These are phyloP conservation scores for Fagus crenata DNA, from an alignment of 306 rosid genomes.

Conservation along the genomic window DNA sequence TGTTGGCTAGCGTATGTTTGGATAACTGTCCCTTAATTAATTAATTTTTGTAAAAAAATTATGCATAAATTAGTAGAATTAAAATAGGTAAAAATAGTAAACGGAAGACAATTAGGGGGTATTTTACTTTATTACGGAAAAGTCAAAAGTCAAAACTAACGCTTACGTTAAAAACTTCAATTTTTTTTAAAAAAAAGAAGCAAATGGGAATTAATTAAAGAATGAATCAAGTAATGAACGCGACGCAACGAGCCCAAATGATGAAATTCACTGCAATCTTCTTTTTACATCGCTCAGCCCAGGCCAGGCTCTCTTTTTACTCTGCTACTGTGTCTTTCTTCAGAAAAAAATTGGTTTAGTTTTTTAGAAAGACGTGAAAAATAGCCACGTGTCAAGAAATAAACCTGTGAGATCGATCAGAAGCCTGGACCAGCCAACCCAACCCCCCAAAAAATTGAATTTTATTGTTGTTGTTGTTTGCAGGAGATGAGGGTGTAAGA, in stretches of 20 bases:
- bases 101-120: too few species aligned
- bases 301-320: not conserved
- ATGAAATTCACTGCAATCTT: not conserved
- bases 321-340: too few species aligned
- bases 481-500: slow-evolving; percentile 28
- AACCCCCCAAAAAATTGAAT: too few species aligned
- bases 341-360: too few species aligned
- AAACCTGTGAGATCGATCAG: not conserved
- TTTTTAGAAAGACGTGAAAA: not conserved
- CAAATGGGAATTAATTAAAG: not conserved
- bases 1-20: too few species aligned
- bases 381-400: not conserved
- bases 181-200: not conserved
- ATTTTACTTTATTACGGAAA: too few species aligned
- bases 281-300: not conserved
- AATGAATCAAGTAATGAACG: not conserved
- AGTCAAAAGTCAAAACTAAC: too few species aligned
- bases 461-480: not conserved
- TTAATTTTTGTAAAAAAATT: too few species aligned
- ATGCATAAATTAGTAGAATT: too few species aligned
- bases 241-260: not conserved
- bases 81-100: too few species aligned
- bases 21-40: too few species aligned
- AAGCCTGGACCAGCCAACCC: not conserved
- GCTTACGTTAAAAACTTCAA: too few species aligned